Conservation (phyloP, 2,329 filamentous ascomycete genomes). For the Lasiodiplodia sp. region DNA sequence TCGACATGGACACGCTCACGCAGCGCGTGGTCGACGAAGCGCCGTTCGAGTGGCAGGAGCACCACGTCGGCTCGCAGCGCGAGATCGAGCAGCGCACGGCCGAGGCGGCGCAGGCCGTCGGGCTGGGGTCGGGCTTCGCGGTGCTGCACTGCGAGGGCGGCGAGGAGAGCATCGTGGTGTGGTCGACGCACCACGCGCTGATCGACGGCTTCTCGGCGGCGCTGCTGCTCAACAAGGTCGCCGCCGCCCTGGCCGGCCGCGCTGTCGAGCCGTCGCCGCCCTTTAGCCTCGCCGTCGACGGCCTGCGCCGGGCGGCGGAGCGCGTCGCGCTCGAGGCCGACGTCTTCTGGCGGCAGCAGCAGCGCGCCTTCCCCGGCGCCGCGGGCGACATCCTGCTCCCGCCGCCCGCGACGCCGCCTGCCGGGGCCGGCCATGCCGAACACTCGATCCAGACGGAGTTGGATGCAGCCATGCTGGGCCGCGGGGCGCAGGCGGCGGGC, state of each 20-base stretch:
- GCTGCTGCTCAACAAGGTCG: neutral
- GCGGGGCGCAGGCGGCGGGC: too few species aligned
- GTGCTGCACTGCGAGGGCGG: neutral
- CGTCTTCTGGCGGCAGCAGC: slow-evolving; percentile 12
- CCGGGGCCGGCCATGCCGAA: neutral
- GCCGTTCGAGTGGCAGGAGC: slow-evolving; percentile 1
- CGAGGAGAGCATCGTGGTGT: slow-evolving; percentile 1
- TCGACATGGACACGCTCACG: neutral
- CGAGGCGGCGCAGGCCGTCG: neutral
- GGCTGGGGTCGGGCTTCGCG: neutral
- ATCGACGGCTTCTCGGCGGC: slow-evolving; percentile 8
- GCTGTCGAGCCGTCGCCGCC: neutral
- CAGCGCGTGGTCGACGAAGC: neutral
- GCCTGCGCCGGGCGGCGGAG: neutral
- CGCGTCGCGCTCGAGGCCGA: neutral
- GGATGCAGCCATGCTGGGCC: neutral
- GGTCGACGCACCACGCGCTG: slow-evolving; percentile 6
- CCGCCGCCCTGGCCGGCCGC: slow-evolving; percentile 1
- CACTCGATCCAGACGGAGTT: neutral
- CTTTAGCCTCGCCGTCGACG: neutral
- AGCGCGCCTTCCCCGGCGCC: neutral
- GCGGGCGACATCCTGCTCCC: neutral
- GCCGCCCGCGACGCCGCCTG: neutral
- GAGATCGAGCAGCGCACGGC: neutral
- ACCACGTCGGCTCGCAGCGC: neutral